phyloP scores from a whole-genome alignment of 768 basidiomycete species.

The Hericium alpestre region DNA sequence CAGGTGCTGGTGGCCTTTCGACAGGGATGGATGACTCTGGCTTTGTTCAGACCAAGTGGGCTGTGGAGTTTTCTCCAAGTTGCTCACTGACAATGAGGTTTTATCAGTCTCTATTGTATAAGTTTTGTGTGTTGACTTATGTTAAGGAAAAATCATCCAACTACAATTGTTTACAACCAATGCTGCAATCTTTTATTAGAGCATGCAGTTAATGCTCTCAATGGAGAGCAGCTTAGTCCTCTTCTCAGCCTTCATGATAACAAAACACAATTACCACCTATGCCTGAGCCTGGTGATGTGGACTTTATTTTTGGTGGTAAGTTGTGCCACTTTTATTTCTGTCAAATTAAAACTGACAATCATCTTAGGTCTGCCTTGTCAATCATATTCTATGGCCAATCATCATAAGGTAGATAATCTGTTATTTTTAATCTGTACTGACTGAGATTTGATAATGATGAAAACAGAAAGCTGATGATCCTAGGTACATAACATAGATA shows the following conservation, averaged over 20 bases:
- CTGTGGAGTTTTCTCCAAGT: constrained; percentile 52
- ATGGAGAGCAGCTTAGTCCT: constrained; percentile 29
- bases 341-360: background rate
- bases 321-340: constrained; percentile 12
- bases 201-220: constrained; percentile 40
- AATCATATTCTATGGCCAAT: constrained; percentile 60
- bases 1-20: constrained; percentile 69
- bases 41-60: constrained; percentile 56
- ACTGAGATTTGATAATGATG: background rate
- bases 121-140: background rate
- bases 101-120: constrained; percentile 8
- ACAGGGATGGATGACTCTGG: constrained; percentile 53
- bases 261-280: constrained; percentile 22
- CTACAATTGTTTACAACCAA: constrained; percentile 52
- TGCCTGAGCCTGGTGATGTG: constrained; percentile 52
- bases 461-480: constrained; percentile 45
- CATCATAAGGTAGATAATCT: constrained; percentile 37
- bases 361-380: constrained; percentile 60
- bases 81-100: constrained; percentile 59
- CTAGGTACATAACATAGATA: constrained; percentile 29
- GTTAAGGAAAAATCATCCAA: constrained; percentile 49
- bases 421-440: background rate
- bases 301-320: constrained; percentile 69
- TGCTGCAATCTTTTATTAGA: constrained; percentile 50
- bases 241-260: constrained; percentile 31